Conservation (phyloP, 2,329 filamentous ascomycete species). For the Shiraia sp. region DNA sequence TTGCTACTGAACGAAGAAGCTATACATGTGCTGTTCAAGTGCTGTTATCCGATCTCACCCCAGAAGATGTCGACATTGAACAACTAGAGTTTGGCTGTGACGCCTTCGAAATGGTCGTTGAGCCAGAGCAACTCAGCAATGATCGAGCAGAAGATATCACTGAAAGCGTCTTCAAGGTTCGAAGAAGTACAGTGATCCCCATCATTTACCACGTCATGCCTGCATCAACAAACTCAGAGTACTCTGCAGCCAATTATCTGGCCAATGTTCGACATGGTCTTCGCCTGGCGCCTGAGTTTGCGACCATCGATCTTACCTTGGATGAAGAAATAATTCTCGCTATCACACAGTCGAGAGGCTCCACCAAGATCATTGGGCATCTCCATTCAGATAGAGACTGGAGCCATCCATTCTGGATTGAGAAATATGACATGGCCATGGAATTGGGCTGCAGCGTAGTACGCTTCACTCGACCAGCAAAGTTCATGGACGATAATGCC, state of each 20-base stretch:
- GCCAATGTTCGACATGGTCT: constrained; percentile 63
- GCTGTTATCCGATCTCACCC: constrained; percentile 61
- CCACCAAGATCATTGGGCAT: constrained; percentile 65
- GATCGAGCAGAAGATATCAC: constrained; percentile 54
- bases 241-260: constrained; percentile 51
- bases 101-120: constrained; percentile 65
- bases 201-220: constrained; percentile 47
- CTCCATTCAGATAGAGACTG: constrained; percentile 57
- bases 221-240: constrained; percentile 22
- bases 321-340: constrained; percentile 57
- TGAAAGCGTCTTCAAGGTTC: constrained; percentile 60
- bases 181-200: constrained; percentile 62
- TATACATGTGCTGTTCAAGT: constrained; percentile 71
- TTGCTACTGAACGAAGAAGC: constrained; percentile 61
- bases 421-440: constrained; percentile 62
- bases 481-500: constrained; percentile 64
- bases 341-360: constrained; percentile 56
- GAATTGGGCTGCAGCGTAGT: constrained; percentile 64
- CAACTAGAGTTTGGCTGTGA: constrained; percentile 68
- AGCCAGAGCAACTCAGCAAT: constrained; percentile 31
- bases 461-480: constrained; percentile 62
- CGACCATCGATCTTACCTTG: constrained; percentile 62
- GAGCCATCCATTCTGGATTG: constrained; percentile 59
- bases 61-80: constrained; percentile 62
- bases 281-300: constrained; percentile 65